A percentile compares a stretch with the other conserved stretches of the same genome.
Evolutionary conservation across 345 rosid genomes (phyloP).

Genomic region (Noccaea bulbosa): DNA sequence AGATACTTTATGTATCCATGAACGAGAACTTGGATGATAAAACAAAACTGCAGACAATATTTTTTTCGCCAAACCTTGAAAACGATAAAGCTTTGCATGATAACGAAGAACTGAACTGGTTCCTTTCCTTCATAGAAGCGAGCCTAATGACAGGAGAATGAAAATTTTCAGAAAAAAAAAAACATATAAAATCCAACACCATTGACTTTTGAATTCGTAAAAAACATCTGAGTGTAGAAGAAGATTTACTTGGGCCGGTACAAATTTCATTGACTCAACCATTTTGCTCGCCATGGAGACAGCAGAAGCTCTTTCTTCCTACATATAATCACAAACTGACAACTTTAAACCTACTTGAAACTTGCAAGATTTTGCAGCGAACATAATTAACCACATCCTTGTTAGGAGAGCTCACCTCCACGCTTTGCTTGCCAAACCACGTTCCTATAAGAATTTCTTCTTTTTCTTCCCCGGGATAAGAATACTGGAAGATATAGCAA

Average conservation of each 20-base stretch:
- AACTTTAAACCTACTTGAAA: conserved; percentile 9
- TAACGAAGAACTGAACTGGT: conserved; percentile 83
- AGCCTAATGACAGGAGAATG: conserved; percentile 56
- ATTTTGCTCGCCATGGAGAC: conserved; percentile 77
- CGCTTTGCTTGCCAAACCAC: conserved; percentile 91
- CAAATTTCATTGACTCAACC: conserved; percentile 88
- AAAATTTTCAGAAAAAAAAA: conserved; percentile 29
- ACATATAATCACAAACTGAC: conserved; percentile 32
- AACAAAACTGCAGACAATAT: conserved; percentile 9
- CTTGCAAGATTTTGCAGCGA: background rate
- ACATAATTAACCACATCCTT: background rate
- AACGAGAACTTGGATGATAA: conserved; percentile 6
- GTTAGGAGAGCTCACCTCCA: conserved; percentile 60
- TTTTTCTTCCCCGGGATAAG: conserved; percentile 91
- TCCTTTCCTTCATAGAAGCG: conserved; percentile 91
- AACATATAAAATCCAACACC: conserved; percentile 15
- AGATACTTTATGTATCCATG: background rate
- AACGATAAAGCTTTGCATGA: conserved; percentile 87
- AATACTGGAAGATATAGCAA: conserved; percentile 91
- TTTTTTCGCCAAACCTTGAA: conserved; percentile 69
- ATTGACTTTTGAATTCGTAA: background rate
- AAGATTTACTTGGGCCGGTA: conserved; percentile 71
- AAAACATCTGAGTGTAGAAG: conserved; percentile 17
- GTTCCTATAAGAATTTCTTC: conserved; percentile 92
- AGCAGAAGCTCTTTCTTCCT: conserved; percentile 91